phyloP scores from a whole-genome alignment of 1,139 yeast species.

The Blastobotrys ciferrii region DNA sequence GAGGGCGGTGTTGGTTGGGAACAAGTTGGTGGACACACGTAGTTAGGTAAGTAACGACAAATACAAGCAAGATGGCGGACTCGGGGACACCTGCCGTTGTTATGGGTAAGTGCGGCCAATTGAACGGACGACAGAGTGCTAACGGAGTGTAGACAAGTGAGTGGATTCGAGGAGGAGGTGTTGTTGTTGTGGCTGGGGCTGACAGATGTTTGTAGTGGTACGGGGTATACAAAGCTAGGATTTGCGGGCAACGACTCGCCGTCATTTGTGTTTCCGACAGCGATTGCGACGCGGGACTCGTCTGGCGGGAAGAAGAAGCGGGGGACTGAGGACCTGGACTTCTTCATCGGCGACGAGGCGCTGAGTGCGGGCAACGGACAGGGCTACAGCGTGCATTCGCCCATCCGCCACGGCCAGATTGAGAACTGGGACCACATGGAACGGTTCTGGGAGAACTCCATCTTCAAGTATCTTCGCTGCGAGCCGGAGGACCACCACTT shows the following conservation, averaged over 20 bases:
- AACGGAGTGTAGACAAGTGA: slow-evolving; percentile 24
- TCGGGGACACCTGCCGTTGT: slow-evolving; percentile 75
- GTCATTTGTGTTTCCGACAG: slow-evolving; percentile 95
- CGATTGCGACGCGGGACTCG: slow-evolving; percentile 75
- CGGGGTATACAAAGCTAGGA: slow-evolving; percentile 95
- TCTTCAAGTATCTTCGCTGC: slow-evolving; percentile 91
- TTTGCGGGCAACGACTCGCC: slow-evolving; percentile 99
- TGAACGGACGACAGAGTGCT: background rate
- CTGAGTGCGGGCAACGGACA: slow-evolving; percentile 85
- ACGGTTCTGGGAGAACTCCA: slow-evolving; percentile 96
- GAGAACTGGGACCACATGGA: slow-evolving; percentile 99
- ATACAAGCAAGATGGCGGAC: slow-evolving; percentile 29
- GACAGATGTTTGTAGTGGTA: slow-evolving; percentile 59
- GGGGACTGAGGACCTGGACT: slow-evolving; percentile 93
- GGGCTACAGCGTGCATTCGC: slow-evolving; percentile 83
- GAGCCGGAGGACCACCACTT: slow-evolving; percentile 99
- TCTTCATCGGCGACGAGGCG: slow-evolving; percentile 95
- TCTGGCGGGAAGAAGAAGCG: slow-evolving; percentile 56
- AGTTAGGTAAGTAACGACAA: background rate
- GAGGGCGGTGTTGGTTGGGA: too few relatives aligned
- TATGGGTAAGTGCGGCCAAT: slow-evolving; percentile 61
- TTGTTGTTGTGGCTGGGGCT: background rate
- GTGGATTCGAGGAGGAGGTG: slow-evolving; percentile 8
- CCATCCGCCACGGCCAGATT: slow-evolving; percentile 95
- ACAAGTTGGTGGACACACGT: too few relatives aligned